These are phyloP conservation scores for Canavalia ensiformis DNA, from an alignment of 306 rosid species.

Conservation along the genomic window DNA sequence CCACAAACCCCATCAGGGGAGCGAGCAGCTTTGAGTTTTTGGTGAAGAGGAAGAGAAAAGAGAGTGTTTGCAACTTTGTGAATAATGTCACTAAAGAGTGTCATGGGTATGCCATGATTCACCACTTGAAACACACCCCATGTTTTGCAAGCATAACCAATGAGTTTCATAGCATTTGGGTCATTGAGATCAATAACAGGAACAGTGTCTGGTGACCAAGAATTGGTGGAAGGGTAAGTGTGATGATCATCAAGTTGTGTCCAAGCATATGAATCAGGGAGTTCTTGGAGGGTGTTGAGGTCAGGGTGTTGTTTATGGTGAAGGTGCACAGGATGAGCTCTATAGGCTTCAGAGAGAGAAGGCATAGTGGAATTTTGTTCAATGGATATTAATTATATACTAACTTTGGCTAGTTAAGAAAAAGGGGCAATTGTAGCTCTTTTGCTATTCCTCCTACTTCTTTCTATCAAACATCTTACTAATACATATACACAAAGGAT, in stretches of 20 bases:
- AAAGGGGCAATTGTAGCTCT: too few species aligned
- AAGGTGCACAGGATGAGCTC: slow-evolving; percentile 62
- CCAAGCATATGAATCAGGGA: slow-evolving; percentile 86
- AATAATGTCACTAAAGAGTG: slow-evolving; percentile 59
- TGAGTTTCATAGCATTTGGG: slow-evolving; percentile 57
- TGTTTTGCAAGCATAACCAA: slow-evolving; percentile 72
- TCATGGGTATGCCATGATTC: slow-evolving; percentile 66
- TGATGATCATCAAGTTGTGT: slow-evolving; percentile 23
- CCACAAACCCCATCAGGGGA: slow-evolving; percentile 74
- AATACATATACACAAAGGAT: slow-evolving; percentile 16
- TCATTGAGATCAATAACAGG: slow-evolving; percentile 67
- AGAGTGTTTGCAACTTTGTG: slow-evolving; percentile 51
- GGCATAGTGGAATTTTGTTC: slow-evolving; percentile 55
- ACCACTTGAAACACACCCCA: slow-evolving; percentile 85
- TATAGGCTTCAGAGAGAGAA: slow-evolving; percentile 67
- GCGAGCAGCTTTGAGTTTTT: slow-evolving; percentile 77
- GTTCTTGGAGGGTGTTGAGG: slow-evolving; percentile 59
- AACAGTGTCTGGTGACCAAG: slow-evolving; percentile 1
- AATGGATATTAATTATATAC: too few species aligned
- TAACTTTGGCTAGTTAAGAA: too few species aligned
- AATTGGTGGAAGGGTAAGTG: slow-evolving; percentile 35
- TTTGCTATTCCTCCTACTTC: background rate
- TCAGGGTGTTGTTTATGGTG: slow-evolving; percentile 58
- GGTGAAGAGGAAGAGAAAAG: slow-evolving; percentile 65
- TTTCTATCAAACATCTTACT: slow-evolving; percentile 5